Conservation (phyloP, 306 rosid species). For the Ormosia semicastrata region DNA sequence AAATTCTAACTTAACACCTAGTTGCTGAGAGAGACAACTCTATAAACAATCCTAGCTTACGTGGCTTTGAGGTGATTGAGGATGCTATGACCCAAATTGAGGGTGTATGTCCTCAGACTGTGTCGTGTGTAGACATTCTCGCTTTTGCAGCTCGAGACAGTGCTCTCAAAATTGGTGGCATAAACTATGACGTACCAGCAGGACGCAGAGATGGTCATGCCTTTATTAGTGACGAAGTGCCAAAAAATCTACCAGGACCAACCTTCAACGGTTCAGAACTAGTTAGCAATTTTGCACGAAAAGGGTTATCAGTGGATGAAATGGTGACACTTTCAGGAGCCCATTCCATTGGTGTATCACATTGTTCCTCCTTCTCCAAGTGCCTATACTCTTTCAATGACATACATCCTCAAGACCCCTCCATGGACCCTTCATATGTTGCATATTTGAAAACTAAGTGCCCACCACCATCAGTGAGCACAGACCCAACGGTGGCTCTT, state of each 20-base stretch:
- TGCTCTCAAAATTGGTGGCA: neutral
- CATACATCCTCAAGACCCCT: constrained; percentile 8
- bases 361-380: neutral
- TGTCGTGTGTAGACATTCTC: constrained; percentile 32
- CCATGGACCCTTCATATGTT: constrained; percentile 18
- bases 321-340: constrained; percentile 30
- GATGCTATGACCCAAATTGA: constrained; percentile 14
- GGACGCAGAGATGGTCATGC: constrained; percentile 33
- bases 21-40: neutral
- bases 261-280: neutral
- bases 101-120: constrained; percentile 10
- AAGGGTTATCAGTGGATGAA: constrained; percentile 26
- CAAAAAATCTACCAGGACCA: constrained; percentile 13
- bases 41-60: constrained; percentile 30
- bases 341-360: constrained; percentile 30
- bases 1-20: no score
- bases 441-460: constrained; percentile 14
- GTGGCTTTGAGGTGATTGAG: constrained; percentile 25
- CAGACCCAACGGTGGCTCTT: constrained; percentile 2
- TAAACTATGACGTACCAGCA: constrained; percentile 21
- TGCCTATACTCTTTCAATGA: constrained; percentile 24
- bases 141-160: constrained; percentile 33
- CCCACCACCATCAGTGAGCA: neutral
- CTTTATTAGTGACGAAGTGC: constrained; percentile 17
- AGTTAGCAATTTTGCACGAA: neutral